phyloP scores from a whole-genome alignment of 2,329 filamentous ascomycete species.

The Calonectria pauciramosa region DNA sequence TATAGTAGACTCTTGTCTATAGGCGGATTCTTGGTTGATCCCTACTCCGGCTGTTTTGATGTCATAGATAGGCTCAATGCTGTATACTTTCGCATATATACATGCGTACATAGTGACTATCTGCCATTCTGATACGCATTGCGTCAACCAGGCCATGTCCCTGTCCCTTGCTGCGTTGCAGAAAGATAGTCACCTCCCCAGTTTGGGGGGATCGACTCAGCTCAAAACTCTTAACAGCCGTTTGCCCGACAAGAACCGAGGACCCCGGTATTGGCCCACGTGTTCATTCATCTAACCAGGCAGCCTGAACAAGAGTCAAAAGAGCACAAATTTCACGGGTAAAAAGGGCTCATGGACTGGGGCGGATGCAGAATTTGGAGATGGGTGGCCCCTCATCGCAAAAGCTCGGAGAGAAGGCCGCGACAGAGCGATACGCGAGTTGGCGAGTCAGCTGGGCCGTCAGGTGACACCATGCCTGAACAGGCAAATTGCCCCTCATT shows the following conservation, averaged over 20 bases:
- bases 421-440: background rate
- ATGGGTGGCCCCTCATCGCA: conserved; percentile 8
- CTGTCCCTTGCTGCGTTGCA: background rate
- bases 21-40: background rate
- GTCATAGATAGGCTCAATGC: background rate
- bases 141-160: background rate
- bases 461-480: conserved; percentile 16
- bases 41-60: background rate
- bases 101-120: background rate
- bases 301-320: background rate
- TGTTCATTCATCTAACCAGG: conserved; percentile 11
- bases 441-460: conserved; percentile 6
- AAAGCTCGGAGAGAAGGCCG: conserved; percentile 25
- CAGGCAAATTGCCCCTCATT: background rate
- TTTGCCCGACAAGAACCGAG: conserved; percentile 15
- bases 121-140: background rate
- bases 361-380: conserved; percentile 5
- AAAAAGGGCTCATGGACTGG: background rate
- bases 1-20: background rate
- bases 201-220: background rate
- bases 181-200: background rate
- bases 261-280: conserved; percentile 12
- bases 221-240: conserved; percentile 12
- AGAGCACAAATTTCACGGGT: background rate
- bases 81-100: background rate